Evolutionary conservation across 2,329 filamentous ascomycete genomes (phyloP), one percentile per base, ranked within the genome.

Genomic region (Rutstroemia sp.): DNA sequence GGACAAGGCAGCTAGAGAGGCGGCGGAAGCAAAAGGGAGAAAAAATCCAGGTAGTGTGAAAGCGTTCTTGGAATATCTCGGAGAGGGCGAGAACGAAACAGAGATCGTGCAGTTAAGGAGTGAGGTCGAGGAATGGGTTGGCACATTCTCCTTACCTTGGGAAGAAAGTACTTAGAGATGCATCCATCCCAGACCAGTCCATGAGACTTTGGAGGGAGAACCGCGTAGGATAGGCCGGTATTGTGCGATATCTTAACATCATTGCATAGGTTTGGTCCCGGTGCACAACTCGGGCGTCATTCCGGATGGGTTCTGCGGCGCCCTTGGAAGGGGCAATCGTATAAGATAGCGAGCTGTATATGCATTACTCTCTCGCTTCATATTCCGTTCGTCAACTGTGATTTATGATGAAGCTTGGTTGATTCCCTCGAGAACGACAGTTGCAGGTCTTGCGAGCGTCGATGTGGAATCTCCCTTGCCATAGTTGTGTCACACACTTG

Each of bases 61-160:
- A 70, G 78, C 81, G 30, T 90, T 89, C 73, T 72, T 86, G 63
- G 81, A 87, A 44, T 81, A 83, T 66, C 75, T 90, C 14, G 83
- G 83, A 40, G 81, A 82, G 60, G 87, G 87, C 47, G 81, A 87
- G 64, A 78, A 79, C 49, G 79, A 88, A 54, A 73, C 81, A 4
- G 87, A 90, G 72, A 87, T 91, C 64, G 78, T 88, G 21, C 83
- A 88, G 73, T 73, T 91, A 64, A 79, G 83, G 63, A 81, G 82
- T 61, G 87, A 90, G 73, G 86, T 91, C n/a, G 81, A 84, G 63
- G 84, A 87, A 65, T 91, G 87, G 87, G 86, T 88, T 10, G 82
- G 85, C 51, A 88, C 85, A 1, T 89, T 89, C 67, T 79, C 83
- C 3, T 72, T 89, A 63, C 87, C 87, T 10, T 89, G 86, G 86